Base-by-base conservation (phyloP, 2,329 filamentous ascomycete genomes). In the Lomentospora prolificans region DNA sequence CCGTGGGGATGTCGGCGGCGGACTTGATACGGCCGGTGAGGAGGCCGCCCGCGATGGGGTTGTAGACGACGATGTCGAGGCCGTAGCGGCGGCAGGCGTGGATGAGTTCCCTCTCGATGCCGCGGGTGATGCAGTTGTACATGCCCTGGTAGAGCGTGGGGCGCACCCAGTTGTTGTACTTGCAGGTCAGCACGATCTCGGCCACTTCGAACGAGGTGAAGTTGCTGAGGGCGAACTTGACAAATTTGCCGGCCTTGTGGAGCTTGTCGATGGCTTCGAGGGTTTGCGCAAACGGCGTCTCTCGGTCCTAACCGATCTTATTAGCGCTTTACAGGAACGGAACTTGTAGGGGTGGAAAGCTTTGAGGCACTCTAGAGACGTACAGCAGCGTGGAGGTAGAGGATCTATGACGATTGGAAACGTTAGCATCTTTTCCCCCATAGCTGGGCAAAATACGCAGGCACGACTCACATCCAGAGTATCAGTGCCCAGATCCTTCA, bases 171-270 rank as follows among this genome's bases (percentile, higher is more conserved):
- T 81, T 81, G 64, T 88, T 85, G 70, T 87, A 82, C 63, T 86
- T 86, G 75, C 87, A 92, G 39, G 84, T 85, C 69, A 89, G 80
- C 57, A 86, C 86, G 8, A 95, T 81, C 71, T 96, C 90, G 0
- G 90, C 90, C 8, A 96, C 87, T 67, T 96, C 90, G 66, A 86
- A 94, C 0, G 90, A 85, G 0, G 90, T 88, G 67, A 85, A 96
- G 72, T 96, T 96, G 63, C 82, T 87, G 57, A 96, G 71, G 2
- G 89, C 90, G 10, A 96, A 73, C 53, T 81, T 79, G 19, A 89
- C 82, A 64, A 96, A 95, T 67, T 92, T 94, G 58, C 90, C 89
- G 57, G 87, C 81, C 70, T 90, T 89, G 75, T 95, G 89, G 53
- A 96, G 72, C 69, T 90, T 83, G 67, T 96, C 81, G 58, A 90